These are phyloP conservation scores for Acanthamoeba castellanii DNA, from an alignment of 208 protist species.

Conservation along the genomic window DNA sequence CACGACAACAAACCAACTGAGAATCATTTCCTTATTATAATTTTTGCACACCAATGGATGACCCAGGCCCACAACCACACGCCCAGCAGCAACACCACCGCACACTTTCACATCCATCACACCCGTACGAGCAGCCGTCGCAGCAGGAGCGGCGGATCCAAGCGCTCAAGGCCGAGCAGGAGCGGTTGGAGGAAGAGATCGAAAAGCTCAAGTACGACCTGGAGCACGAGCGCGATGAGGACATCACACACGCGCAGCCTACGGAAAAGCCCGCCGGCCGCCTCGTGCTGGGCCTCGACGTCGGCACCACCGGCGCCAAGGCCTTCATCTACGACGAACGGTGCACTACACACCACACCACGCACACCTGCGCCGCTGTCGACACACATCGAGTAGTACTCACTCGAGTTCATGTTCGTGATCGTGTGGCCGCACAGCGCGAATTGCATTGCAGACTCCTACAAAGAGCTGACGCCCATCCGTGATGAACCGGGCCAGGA, in stretches of 20 bases:
- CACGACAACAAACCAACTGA: too few relatives aligned
- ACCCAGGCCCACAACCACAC: too few relatives aligned
- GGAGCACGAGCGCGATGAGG: not conserved
- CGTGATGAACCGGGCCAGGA: slow-evolving; percentile 9
- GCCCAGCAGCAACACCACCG: too few relatives aligned
- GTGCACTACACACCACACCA: not conserved
- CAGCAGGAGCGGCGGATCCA: not conserved
- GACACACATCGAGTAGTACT: not conserved
- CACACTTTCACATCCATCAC: too few relatives aligned
- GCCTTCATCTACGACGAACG: slow-evolving; percentile 55
- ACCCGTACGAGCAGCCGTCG: not conserved
- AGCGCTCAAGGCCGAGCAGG: not conserved
- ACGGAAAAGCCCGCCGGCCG: not conserved
- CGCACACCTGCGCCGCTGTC: not conserved
- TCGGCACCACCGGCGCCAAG: slow-evolving; percentile 23
- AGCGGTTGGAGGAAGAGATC: not conserved
- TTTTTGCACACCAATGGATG: too few relatives aligned
- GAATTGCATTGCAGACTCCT: slow-evolving; percentile 1
- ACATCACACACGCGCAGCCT: not conserved
- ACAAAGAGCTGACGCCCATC: not conserved
- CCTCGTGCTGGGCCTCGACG: slow-evolving; percentile 33
- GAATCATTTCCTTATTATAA: too few relatives aligned
- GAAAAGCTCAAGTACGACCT: not conserved
- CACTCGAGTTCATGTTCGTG: not conserved
- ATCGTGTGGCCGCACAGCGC: not conserved